Evolutionary conservation across 495 filamentous ascomycete genomes (phyloP).

Genomic region (Penicillium paradoxum): DNA sequence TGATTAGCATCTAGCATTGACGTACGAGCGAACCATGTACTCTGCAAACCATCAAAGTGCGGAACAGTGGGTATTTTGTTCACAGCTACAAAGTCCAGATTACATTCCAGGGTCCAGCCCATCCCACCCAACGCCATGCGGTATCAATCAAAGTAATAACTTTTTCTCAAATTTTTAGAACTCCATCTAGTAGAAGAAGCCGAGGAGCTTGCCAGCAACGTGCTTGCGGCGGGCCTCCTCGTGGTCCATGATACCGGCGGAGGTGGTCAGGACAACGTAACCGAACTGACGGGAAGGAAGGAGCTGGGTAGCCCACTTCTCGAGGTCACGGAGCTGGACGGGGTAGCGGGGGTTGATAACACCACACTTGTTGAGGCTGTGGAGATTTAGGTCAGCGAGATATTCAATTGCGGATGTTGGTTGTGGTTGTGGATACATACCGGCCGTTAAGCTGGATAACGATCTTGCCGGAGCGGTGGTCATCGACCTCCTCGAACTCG

Average conservation of each 20-base stretch:
- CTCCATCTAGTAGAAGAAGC: conserved; percentile 84
- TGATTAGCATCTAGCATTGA: conserved; percentile 24
- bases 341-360: conserved; percentile 99
- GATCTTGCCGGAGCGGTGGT: conserved; percentile 98
- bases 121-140: conserved; percentile 14
- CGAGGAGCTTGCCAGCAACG: conserved; percentile 91
- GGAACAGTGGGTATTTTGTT: conserved; percentile 21
- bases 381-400: not conserved
- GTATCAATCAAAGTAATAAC: conserved; percentile 28
- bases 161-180: conserved; percentile 26
- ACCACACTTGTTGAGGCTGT: conserved; percentile 94
- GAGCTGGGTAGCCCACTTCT: conserved; percentile 99
- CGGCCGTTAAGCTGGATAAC: conserved; percentile 91
- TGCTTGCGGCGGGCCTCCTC: conserved; percentile 98
- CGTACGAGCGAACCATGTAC: conserved; percentile 23
- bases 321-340: conserved; percentile 91
- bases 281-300: conserved; percentile 99
- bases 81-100: conserved; percentile 26
- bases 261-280: conserved; percentile 97
- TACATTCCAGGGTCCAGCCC: conserved; percentile 31
- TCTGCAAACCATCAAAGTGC: conserved; percentile 25
- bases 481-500: conserved; percentile 99
- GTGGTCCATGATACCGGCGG: conserved; percentile 99
- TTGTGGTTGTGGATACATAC: conserved; percentile 23
- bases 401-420: not conserved